Conservation (phyloP, 345 rosid species). For the Salix dunnii region DNA sequence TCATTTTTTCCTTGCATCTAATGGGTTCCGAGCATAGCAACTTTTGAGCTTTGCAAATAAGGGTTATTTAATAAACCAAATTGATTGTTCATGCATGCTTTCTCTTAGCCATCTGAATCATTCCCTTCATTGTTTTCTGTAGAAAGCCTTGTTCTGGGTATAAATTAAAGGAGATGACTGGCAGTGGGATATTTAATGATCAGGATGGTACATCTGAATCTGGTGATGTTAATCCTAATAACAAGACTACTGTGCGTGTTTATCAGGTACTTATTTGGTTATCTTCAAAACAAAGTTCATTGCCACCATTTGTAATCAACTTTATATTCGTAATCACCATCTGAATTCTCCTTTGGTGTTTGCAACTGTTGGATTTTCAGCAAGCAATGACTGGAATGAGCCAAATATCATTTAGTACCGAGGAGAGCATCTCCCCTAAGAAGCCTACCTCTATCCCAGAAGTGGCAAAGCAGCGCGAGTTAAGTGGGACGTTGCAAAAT, state of each 20-base stretch:
- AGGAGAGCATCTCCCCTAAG: conserved; percentile 63
- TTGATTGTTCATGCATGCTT: background rate
- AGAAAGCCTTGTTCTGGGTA: conserved; percentile 94
- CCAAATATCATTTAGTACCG: conserved; percentile 85
- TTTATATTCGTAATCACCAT: too few species aligned
- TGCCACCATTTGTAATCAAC: background rate
- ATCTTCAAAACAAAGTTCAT: background rate
- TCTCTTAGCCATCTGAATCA: conserved; percentile 8
- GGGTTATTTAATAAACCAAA: background rate
- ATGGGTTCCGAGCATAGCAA: background rate
- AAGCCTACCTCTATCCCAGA: conserved; percentile 71
- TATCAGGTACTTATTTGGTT: conserved; percentile 55
- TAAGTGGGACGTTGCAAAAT: conserved; percentile 70
- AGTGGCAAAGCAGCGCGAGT: conserved; percentile 91
- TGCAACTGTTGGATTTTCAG: conserved; percentile 32
- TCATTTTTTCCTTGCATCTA: background rate
- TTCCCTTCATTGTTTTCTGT: conserved; percentile 6
- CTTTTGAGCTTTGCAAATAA: background rate
- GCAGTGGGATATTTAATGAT: conserved; percentile 83
- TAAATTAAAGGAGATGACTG: conserved; percentile 91
- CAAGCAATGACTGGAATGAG: conserved; percentile 86
- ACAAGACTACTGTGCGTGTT: conserved; percentile 60
- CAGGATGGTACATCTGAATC: conserved; percentile 50
- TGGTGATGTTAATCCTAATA: conserved; percentile 47
- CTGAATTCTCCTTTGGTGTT: background rate